Percentiles rank a stretch among this genome's conserved stretches.
phyloP scores from a whole-genome alignment of 2,329 filamentous ascomycete species.

The Penicillium aurantiogriseum region DNA sequence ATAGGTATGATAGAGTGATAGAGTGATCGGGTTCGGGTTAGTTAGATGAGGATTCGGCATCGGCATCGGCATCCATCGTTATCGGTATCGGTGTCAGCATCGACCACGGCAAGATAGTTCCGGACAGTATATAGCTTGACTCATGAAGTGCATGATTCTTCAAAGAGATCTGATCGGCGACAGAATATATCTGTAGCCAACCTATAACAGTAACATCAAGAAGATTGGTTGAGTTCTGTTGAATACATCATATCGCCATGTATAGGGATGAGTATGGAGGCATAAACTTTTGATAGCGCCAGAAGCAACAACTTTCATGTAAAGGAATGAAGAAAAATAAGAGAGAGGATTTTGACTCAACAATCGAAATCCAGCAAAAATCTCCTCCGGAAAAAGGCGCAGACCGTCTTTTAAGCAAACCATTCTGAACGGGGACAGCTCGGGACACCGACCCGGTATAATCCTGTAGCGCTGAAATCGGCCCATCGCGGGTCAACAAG shows the following conservation, averaged over 20 bases:
- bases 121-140: slow-evolving; percentile 11
- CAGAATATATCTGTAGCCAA: not conserved
- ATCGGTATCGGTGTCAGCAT: not conserved
- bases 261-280: not conserved
- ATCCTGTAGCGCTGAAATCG: slow-evolving; percentile 5
- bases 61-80: not conserved
- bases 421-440: slow-evolving; percentile 11
- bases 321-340: not conserved
- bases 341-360: not conserved
- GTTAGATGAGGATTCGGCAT: slow-evolving; percentile 9
- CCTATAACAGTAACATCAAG: not conserved
- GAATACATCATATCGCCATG: not conserved
- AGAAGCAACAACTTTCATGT: not conserved
- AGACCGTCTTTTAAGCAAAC: slow-evolving; percentile 1
- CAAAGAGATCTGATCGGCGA: not conserved
- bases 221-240: not conserved
- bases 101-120: not conserved
- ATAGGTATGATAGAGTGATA: not conserved
- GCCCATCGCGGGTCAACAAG: not conserved
- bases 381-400: slow-evolving; percentile 3
- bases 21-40: slow-evolving; percentile 6
- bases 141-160: not conserved
- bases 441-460: slow-evolving; percentile 13
- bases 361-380: not conserved
- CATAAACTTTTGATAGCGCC: not conserved